A percentile compares a stretch with the other conserved stretches of the same genome.
phyloP scores from a whole-genome alignment of 177 flowering plant genomes.

The Vitis hybrid region DNA sequence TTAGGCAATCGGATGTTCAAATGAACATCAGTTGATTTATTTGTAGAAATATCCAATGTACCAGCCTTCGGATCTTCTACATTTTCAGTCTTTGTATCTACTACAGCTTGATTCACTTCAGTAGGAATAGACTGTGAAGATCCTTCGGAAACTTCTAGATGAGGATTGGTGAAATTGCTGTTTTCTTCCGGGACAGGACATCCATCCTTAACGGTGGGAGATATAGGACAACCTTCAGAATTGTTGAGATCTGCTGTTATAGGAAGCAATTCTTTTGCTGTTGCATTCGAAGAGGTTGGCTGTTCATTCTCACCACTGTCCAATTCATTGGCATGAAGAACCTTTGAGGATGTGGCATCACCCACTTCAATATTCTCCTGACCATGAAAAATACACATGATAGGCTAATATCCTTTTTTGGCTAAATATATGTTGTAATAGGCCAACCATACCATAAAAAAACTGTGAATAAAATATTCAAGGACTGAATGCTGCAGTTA shows the following conservation, averaged over 20 bases:
- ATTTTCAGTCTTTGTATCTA: constrained; percentile 10
- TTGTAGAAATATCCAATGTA: constrained; percentile 9
- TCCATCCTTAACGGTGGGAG: constrained; percentile 18
- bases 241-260: constrained; percentile 3
- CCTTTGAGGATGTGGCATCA: constrained; percentile 19
- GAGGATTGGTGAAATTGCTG: constrained; percentile 12
- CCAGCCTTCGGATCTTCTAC: constrained; percentile 18
- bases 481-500: not conserved
- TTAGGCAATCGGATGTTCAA: constrained; percentile 68
- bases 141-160: constrained; percentile 16
- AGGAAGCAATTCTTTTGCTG: constrained; percentile 11
- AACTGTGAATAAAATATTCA: not conserved
- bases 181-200: constrained; percentile 13
- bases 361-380: constrained; percentile 11
- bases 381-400: not conserved
- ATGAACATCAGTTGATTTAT: constrained; percentile 46
- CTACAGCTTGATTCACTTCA: constrained; percentile 9
- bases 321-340: constrained; percentile 11
- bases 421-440: not conserved
- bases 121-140: constrained; percentile 12
- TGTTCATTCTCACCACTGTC: constrained; percentile 20
- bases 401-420: no score
- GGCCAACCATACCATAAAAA: not conserved
- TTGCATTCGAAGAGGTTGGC: constrained; percentile 17
- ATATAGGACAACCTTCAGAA: constrained; percentile 11